phyloP scores from a whole-genome alignment of 1,284 basidiomycete genomes.

The Lignosus rhinocerotis region DNA sequence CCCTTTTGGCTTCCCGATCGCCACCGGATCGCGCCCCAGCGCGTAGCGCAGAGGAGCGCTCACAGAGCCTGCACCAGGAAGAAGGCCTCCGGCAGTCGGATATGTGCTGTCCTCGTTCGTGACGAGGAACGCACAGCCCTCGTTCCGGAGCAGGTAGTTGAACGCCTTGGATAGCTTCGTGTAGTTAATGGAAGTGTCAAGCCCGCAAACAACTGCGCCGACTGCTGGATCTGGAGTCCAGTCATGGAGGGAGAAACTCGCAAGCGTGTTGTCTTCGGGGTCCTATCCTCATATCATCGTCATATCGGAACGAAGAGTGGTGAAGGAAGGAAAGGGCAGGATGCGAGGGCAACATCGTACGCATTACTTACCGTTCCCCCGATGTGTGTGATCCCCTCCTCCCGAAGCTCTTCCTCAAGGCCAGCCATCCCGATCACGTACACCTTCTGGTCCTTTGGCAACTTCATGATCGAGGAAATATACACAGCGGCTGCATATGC shows the following conservation, averaged over 20 bases:
- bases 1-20: slow-evolving; percentile 90
- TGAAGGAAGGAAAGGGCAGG: too few relatives aligned
- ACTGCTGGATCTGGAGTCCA: slow-evolving; percentile 79
- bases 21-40: slow-evolving; percentile 69
- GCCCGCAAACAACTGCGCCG: slow-evolving; percentile 89
- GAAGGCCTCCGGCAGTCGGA: slow-evolving; percentile 78
- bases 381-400: slow-evolving; percentile 77
- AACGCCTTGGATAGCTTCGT: slow-evolving; percentile 93
- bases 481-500: slow-evolving; percentile 95
- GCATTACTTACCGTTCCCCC: slow-evolving; percentile 81
- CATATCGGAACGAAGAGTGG: too few relatives aligned
- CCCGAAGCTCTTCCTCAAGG: slow-evolving; percentile 88
- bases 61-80: slow-evolving; percentile 86
- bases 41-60: slow-evolving; percentile 83
- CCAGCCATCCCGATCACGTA: slow-evolving; percentile 95
- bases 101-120: slow-evolving; percentile 95
- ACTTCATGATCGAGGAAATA: slow-evolving; percentile 84
- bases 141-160: slow-evolving; percentile 82
- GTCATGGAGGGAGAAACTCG: slow-evolving; percentile 69
- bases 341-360: background rate
- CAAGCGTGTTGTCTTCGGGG: slow-evolving; percentile 77
- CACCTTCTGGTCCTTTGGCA: slow-evolving; percentile 91
- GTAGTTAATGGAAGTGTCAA: slow-evolving; percentile 83
- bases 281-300: slow-evolving; percentile 53
- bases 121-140: slow-evolving; percentile 83